These are phyloP conservation scores for Mucor mucedo DNA, from an alignment of 371 early-diverging fungal species.

Conservation along the genomic window DNA sequence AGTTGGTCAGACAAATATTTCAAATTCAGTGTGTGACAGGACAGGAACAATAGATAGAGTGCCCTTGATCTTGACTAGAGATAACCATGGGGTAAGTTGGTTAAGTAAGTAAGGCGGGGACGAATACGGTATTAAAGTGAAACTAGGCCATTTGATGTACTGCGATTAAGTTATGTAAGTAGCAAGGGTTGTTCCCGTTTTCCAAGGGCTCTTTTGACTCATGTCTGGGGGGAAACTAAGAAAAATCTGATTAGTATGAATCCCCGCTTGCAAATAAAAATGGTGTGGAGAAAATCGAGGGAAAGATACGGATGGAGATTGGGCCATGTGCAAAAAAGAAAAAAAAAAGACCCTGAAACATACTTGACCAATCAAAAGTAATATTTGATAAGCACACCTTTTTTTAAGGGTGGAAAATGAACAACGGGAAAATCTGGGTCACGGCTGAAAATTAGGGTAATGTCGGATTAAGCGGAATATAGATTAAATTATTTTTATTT, in stretches of 20 bases:
- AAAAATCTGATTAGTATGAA: too few species aligned
- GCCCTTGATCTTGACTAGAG: too few species aligned
- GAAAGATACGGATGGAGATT: not conserved
- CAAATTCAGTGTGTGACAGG: too few species aligned
- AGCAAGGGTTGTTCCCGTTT: too few species aligned
- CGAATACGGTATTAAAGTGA: not conserved
- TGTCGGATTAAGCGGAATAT: constrained; percentile 10
- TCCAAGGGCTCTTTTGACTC: too few species aligned
- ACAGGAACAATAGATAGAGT: too few species aligned
- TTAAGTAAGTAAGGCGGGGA: too few species aligned
- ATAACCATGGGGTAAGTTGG: too few species aligned
- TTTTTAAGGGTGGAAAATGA: constrained; percentile 14
- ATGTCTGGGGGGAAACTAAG: too few species aligned
- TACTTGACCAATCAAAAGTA: constrained; percentile 1
- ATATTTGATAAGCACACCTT: constrained; percentile 16
- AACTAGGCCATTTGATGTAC: not conserved
- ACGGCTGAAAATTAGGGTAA: constrained; percentile 17
- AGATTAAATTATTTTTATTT: constrained; percentile 4
- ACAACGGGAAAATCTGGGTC: constrained; percentile 23
- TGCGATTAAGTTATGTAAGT: not conserved
- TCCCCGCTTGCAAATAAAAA: too few species aligned
- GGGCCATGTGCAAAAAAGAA: not conserved
- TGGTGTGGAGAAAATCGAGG: too few species aligned
- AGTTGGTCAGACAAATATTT: too few species aligned
- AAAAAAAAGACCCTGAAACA: not conserved